Base-by-base conservation (phyloP, 352 stramenopile genomes). In the Hyaloperonospora arabidopsidis region DNA sequence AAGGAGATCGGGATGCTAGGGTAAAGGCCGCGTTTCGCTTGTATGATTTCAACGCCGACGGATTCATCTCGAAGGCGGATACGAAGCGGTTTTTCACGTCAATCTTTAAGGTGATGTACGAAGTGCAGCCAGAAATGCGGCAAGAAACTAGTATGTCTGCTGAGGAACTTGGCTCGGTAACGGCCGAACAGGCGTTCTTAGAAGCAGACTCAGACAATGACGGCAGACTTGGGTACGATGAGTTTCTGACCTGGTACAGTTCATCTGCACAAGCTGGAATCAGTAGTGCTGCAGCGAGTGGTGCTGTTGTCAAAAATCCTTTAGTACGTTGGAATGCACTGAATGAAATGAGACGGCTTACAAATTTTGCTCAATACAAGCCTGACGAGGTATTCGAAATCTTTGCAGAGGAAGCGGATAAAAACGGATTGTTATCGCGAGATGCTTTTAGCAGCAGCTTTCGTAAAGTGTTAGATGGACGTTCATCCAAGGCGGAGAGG, bases 81-180 rank as follows among this genome's bases (percentile, higher is more conserved):
- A 95, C 95, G 86, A 87, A 76, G 23, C 71, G 74, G 14, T 96
- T 95, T 60, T 50, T 96, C 23, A 90, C 73, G 2, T 83, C 80
- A 7, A 90, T 95, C 32, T 96, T 95, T 56, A 89, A 82, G 47
- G 79, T 95, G 7, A 35, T 95, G 52, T 95, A 91, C 59, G 80
- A 90, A 52, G 74, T 89, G 8, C 86, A 92, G 32, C 73, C 83
- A 13, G 65, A 84, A 38, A 87, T 89, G 69, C 68, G 68, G 7
- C 43, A 72, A 11, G 70, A 89, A 58, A 86, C 79, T 0, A 79
- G 79, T 13, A 74, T 87, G 0, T 77, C 77, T 0, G 74, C 86
- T 5, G 76, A 90, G 23, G 76, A 93, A 46, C 69, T 95, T 0
- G 86, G 79, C 1, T 35, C 65, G n/a, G 78, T 93, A 29, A 95